Evolutionary conservation across 148 eudicot species (phyloP).

Genomic region (Silene uniflora): DNA sequence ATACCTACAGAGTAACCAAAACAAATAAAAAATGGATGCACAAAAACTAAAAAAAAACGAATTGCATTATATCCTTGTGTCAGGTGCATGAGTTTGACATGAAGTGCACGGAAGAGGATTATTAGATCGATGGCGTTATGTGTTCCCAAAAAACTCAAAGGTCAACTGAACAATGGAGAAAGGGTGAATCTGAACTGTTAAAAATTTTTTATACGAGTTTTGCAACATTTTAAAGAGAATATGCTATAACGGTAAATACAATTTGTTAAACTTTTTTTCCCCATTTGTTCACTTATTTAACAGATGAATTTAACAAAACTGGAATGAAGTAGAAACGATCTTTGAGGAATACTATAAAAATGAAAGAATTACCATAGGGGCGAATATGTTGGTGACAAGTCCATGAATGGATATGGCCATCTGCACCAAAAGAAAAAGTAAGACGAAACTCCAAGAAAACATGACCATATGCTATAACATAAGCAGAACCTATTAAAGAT

Average conservation of each 20-base stretch:
- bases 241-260: no score
- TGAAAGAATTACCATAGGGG: constrained; percentile 60
- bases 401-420: constrained; percentile 92
- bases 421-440: constrained; percentile 35
- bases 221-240: not conserved
- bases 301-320: not conserved
- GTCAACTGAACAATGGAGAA: not conserved
- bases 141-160: not conserved
- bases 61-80: no score
- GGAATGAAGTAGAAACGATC: not conserved
- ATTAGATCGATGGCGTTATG: not conserved
- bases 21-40: not conserved
- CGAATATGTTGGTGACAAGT: constrained; percentile 67
- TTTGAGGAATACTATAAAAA: not conserved
- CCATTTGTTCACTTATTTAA: not conserved
- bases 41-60: not conserved
- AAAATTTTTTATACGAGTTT: not conserved
- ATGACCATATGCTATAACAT: not conserved
- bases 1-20: constrained; percentile 45
- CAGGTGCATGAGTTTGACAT: not conserved
- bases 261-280: not conserved
- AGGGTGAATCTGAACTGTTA: not conserved
- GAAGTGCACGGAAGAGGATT: not conserved
- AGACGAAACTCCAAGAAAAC: not conserved
- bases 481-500: not conserved